Percentiles rank a stretch among this genome's conserved stretches.
Evolutionary conservation across 257 asterid species (phyloP).

Genomic region (Solanum bulbocastanum): DNA sequence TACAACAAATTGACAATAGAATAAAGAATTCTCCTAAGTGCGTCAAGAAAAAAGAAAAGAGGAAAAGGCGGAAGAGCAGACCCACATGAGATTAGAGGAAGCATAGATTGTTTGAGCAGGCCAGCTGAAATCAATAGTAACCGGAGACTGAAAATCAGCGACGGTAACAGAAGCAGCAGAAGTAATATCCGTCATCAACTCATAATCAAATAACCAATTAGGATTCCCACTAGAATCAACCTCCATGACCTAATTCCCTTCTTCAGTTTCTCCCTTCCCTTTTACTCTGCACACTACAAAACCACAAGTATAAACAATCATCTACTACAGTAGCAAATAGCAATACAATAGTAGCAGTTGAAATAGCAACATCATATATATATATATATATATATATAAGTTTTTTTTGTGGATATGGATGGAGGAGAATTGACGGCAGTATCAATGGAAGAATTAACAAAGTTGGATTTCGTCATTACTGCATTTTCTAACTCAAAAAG

Average conservation of each 20-base stretch:
- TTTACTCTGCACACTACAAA: not conserved
- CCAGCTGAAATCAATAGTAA: constrained; percentile 10
- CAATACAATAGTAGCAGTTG: not conserved
- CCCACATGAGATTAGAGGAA: not conserved
- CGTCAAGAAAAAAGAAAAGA: no score
- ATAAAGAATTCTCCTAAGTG: no score
- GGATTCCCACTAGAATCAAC: not conserved
- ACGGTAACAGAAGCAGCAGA: constrained; percentile 8
- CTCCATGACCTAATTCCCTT: not conserved
- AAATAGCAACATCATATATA: not conserved
- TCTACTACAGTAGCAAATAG: not conserved
- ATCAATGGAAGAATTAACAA: not conserved
- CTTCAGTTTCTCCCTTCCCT: not conserved
- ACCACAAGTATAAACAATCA: not conserved
- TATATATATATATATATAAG: not conserved
- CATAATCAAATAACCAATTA: constrained; percentile 20
- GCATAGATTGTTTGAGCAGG: constrained; percentile 7
- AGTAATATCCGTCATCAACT: constrained; percentile 8
- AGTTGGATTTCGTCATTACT: not conserved
- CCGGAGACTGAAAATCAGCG: not conserved
- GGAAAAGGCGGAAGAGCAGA: not conserved
- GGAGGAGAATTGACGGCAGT: constrained; percentile 1
- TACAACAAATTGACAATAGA: no score
- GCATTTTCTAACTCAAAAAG: not conserved
- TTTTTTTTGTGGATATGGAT: not conserved